phyloP scores from a whole-genome alignment of 2,329 filamentous ascomycete genomes.

The Stagonosporopsis rhizophila region DNA sequence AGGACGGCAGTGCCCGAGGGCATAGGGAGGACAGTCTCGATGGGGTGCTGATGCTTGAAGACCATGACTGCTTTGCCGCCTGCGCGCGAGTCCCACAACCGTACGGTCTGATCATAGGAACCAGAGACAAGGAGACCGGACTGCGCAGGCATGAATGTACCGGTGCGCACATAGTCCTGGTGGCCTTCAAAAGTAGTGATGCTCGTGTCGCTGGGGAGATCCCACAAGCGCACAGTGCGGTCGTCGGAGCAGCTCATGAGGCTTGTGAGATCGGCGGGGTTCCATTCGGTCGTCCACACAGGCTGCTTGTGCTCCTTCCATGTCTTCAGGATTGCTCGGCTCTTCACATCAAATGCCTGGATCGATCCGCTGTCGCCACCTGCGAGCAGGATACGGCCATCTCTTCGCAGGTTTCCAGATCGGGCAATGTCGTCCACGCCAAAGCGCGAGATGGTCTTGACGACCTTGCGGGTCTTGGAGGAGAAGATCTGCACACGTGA shows the following conservation, averaged over 20 bases:
- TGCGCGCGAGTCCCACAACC: conserved; percentile 88
- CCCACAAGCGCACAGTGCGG: conserved; percentile 91
- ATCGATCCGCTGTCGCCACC: conserved; percentile 91
- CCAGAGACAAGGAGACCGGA: conserved; percentile 80
- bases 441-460: conserved; percentile 95
- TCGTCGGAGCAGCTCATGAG: conserved; percentile 93
- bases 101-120: conserved; percentile 92
- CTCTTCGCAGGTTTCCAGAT: conserved; percentile 84
- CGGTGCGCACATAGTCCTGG: conserved; percentile 88
- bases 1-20: conserved; percentile 86
- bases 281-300: conserved; percentile 90
- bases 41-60: conserved; percentile 89
- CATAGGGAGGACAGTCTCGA: conserved; percentile 88
- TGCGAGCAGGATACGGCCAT: conserved; percentile 87
- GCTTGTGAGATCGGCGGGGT: conserved; percentile 83
- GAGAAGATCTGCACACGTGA: conserved; percentile 94
- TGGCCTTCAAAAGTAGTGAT: conserved; percentile 84
- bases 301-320: conserved; percentile 96
- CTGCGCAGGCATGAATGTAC: conserved; percentile 81
- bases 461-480: conserved; percentile 84
- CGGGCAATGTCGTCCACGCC: conserved; percentile 79
- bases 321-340: conserved; percentile 90
- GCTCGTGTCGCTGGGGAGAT: conserved; percentile 80
- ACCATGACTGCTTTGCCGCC: conserved; percentile 75
- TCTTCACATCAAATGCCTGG: conserved; percentile 92